These are phyloP conservation scores for Fomitopsis palustris DNA, from an alignment of 1,284 basidiomycete genomes.

Conservation along the genomic window DNA sequence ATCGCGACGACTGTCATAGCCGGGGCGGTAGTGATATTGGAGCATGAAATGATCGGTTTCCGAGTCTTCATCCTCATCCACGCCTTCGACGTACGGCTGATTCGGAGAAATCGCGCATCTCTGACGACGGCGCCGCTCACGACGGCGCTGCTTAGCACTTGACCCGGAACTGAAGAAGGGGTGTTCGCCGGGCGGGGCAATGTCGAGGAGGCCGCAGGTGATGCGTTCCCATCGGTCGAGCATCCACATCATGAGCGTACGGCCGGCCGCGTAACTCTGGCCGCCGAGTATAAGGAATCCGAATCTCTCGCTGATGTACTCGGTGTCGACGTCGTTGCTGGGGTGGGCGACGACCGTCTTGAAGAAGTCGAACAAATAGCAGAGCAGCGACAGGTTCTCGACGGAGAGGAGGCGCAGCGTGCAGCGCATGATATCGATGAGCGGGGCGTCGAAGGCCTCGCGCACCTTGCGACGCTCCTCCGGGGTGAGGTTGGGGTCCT, in stretches of 20 bases:
- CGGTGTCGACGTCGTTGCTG: slow-evolving; percentile 29
- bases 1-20: too few species aligned
- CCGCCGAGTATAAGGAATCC: slow-evolving; percentile 28
- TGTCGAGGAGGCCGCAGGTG: slow-evolving; percentile 24
- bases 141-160: too few species aligned
- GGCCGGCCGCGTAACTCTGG: slow-evolving; percentile 12
- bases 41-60: not conserved
- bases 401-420: slow-evolving; percentile 60
- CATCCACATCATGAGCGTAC: slow-evolving; percentile 27
- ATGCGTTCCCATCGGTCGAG: slow-evolving; percentile 29
- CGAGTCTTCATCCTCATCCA: not conserved
- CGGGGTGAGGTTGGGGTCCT: not conserved
- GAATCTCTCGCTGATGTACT: slow-evolving; percentile 31
- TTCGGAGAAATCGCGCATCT: not conserved
- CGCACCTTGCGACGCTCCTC: slow-evolving; percentile 22
- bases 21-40: too few species aligned
- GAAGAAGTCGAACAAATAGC: slow-evolving; percentile 65
- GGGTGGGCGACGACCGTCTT: slow-evolving; percentile 30
- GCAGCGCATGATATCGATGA: slow-evolving; percentile 45
- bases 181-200: not conserved
- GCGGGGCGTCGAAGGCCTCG: slow-evolving; percentile 25
- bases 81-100: not conserved
- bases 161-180: not conserved
- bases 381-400: slow-evolving; percentile 51
- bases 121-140: not conserved